Base-by-base conservation (phyloP, 305 asterid species). In the Solanum chacoense region DNA sequence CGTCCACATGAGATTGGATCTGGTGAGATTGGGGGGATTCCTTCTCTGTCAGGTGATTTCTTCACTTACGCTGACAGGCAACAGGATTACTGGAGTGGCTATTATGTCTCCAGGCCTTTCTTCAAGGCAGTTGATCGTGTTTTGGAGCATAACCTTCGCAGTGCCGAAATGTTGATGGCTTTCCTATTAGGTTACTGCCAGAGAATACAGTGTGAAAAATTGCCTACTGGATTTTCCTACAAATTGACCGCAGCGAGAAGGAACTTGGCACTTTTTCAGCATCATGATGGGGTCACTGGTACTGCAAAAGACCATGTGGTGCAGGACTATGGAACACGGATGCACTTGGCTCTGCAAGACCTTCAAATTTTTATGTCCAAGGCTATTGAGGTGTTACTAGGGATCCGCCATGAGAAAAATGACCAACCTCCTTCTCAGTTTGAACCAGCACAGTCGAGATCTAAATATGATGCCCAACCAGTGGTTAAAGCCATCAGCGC, bases 81-180 rank as follows among this genome's bases (percentile, higher is more conserved):
- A 78, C 95, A 95, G 90, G 99, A 97, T 92, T 97, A 97, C 89
- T 96, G 99, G 99, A 96, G 99, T 79, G 99, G 99, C 65, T 97
- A 97, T 91, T 96, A 97, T 91, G 99, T 97, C 86, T 96, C 99
- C 71, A 93, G 99, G 92, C 99, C 99, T 75, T 97, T 97, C 94
- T 96, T 95, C 94, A 97, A 97, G 93, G 99, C 99, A 31, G 98
- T 96, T 88, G 99, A 96, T 89, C 96, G 99, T 87, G 98, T 96
- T 55, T 90, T 97, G 92, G 99, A 97, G 93, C 98, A 97, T 83
- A 95, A 98, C 89, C 98, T 97, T 89, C 98, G 99, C 26, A 94
- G 98, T 28, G 98, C 96, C 8, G 99, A 97, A 91, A 94, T 95
- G 93, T 94, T 97, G 98, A 95, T 96, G 99, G 92, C 97, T 89